Evolutionary conservation across 2,329 filamentous ascomycete species (phyloP).

Genomic region (Stagonosporopsis vannaccii): DNA sequence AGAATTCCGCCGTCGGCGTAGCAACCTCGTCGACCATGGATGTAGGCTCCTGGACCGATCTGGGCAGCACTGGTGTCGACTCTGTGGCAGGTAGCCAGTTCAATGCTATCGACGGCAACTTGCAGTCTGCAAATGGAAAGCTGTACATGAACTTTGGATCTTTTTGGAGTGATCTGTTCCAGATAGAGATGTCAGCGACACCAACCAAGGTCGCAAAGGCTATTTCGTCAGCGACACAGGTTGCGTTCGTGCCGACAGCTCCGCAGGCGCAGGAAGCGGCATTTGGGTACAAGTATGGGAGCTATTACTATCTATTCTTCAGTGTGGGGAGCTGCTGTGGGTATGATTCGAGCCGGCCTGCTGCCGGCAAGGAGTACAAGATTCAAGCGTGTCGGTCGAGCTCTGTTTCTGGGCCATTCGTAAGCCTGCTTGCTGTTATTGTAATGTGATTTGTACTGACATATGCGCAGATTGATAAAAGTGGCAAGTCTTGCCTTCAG

Average conservation of each 20-base stretch:
- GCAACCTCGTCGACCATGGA: slow-evolving; percentile 58
- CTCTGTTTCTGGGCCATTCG: slow-evolving; percentile 60
- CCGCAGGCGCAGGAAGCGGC: slow-evolving; percentile 62
- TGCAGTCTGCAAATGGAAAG: slow-evolving; percentile 49
- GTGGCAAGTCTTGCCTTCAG: slow-evolving; percentile 58
- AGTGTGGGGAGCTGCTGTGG: slow-evolving; percentile 67
- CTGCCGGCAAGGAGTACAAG: slow-evolving; percentile 66
- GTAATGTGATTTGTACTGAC: neutral
- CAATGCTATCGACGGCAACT: slow-evolving; percentile 59
- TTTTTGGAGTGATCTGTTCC: slow-evolving; percentile 71
- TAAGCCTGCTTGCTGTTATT: neutral
- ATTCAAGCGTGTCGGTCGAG: slow-evolving; percentile 67
- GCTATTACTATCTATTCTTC: slow-evolving; percentile 70
- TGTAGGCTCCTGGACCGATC: slow-evolving; percentile 65
- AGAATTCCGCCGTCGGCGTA: slow-evolving; percentile 66
- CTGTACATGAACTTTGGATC: slow-evolving; percentile 68
- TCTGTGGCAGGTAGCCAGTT: slow-evolving; percentile 44
- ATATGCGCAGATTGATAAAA: slow-evolving; percentile 54
- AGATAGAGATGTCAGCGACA: slow-evolving; percentile 57
- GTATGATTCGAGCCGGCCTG: slow-evolving; percentile 59
- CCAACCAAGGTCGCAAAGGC: slow-evolving; percentile 43
- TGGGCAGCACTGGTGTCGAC: slow-evolving; percentile 60
- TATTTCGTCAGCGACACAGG: slow-evolving; percentile 47
- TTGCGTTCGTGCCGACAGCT: slow-evolving; percentile 60
- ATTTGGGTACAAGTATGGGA: slow-evolving; percentile 61